Evolutionary conservation across 2,329 filamentous ascomycete species (phyloP).

Genomic region (Calonectria hawksworthii): DNA sequence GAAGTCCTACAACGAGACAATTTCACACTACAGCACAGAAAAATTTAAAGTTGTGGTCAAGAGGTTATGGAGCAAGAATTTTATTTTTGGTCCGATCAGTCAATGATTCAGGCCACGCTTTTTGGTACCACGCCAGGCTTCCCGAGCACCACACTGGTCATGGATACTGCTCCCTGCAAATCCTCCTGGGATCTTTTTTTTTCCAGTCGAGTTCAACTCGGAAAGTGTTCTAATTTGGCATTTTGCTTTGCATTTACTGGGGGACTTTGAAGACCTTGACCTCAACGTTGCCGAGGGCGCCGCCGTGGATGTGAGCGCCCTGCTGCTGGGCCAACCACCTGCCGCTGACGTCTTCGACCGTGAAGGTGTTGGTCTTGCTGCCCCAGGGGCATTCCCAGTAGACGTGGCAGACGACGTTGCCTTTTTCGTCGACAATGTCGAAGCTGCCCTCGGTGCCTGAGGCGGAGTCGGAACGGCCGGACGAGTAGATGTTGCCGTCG

Average conservation of each 20-base stretch:
- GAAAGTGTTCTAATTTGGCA: neutral
- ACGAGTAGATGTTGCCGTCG: conserved; percentile 1
- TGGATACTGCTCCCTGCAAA: neutral
- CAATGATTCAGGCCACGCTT: neutral
- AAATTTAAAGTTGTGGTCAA: neutral
- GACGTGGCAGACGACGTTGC: neutral
- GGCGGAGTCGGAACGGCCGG: neutral
- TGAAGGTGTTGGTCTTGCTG: neutral
- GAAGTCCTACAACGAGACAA: neutral
- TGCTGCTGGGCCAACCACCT: neutral
- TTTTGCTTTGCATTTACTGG: neutral
- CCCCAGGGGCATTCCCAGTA: neutral
- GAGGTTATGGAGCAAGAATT: neutral
- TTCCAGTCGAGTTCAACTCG: neutral
- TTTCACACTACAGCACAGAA: neutral
- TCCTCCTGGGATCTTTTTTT: neutral
- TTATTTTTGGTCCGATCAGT: neutral
- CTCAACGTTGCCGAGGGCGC: neutral
- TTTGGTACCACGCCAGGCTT: neutral
- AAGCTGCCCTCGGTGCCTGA: neutral
- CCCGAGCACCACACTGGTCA: too few species aligned
- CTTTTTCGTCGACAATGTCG: neutral
- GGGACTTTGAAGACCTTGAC: neutral
- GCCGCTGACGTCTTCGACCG: neutral
- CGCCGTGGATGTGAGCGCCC: neutral